Conservation (phyloP, 2,329 filamentous ascomycete genomes). For the Nannizziopsis barbatae region DNA sequence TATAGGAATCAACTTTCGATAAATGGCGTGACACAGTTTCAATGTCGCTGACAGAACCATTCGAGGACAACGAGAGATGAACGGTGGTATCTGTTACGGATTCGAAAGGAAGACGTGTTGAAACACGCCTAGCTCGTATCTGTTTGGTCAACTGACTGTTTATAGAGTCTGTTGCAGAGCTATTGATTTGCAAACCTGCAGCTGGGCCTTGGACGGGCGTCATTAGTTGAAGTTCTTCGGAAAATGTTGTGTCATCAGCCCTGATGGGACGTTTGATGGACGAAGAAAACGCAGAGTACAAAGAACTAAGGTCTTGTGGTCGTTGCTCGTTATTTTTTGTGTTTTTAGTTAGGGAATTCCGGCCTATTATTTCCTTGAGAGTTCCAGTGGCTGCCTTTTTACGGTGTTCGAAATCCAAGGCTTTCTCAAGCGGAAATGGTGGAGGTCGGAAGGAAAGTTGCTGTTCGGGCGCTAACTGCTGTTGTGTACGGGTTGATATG, state of each 20-base stretch:
- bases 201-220: too few relatives aligned
- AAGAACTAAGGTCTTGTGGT: neutral
- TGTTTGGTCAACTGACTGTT: too few relatives aligned
- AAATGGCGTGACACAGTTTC: constrained; percentile 4
- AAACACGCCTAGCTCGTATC: too few relatives aligned
- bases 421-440: constrained; percentile 17
- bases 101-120: constrained; percentile 21
- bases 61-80: constrained; percentile 15
- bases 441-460: constrained; percentile 7
- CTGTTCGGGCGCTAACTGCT: constrained; percentile 2
- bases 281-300: too few relatives aligned
- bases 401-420: constrained; percentile 31
- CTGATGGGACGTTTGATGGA: too few relatives aligned
- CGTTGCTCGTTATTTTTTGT: neutral
- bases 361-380: constrained; percentile 18
- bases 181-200: too few relatives aligned
- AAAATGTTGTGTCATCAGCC: too few relatives aligned
- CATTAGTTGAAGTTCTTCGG: too few relatives aligned
- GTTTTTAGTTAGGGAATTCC: neutral
- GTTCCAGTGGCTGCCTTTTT: constrained; percentile 27
- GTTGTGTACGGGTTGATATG: neutral
- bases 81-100: constrained; percentile 22
- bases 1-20: constrained; percentile 20
- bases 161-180: too few relatives aligned
- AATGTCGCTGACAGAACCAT: constrained; percentile 9